phyloP scores from a whole-genome alignment of 352 stramenopile genomes.

The Phytophthora vignae region DNA sequence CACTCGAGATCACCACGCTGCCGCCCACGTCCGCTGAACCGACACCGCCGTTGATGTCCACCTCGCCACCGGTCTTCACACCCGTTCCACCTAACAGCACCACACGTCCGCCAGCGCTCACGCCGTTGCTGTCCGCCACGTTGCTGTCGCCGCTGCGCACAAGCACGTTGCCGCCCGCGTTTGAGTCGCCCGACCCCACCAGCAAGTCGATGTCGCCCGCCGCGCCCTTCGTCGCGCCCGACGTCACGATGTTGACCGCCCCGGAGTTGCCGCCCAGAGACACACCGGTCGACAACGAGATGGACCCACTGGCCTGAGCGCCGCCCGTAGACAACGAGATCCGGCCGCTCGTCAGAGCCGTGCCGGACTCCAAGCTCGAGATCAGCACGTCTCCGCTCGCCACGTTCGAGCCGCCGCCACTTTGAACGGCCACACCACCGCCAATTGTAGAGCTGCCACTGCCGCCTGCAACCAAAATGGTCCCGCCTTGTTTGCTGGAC shows the following conservation, averaged over 20 bases:
- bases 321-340: conserved; percentile 12
- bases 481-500: not conserved
- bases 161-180: conserved; percentile 7
- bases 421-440: conserved; percentile 27
- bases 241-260: conserved; percentile 9
- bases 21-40: conserved; percentile 5
- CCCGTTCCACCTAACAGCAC: conserved; percentile 6
- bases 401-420: conserved; percentile 23
- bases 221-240: conserved; percentile 4
- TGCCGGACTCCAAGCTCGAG: conserved; percentile 10
- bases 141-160: conserved; percentile 15
- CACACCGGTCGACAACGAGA: conserved; percentile 9
- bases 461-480: conserved; percentile 7
- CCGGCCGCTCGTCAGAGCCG: conserved; percentile 3
- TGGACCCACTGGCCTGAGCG: not conserved
- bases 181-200: conserved; percentile 9
- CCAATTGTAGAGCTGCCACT: no score
- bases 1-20: not conserved
- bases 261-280: conserved; percentile 8
- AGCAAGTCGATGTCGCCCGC: conserved; percentile 5
- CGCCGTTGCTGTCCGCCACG: not conserved
- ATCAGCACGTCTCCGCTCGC: conserved; percentile 23
- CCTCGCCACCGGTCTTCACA: conserved; percentile 3
- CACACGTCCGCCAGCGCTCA: conserved; percentile 16
- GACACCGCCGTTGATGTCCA: conserved; percentile 8